Base-by-base conservation (phyloP, 441 rosid genomes). In the Breynia disticha region DNA sequence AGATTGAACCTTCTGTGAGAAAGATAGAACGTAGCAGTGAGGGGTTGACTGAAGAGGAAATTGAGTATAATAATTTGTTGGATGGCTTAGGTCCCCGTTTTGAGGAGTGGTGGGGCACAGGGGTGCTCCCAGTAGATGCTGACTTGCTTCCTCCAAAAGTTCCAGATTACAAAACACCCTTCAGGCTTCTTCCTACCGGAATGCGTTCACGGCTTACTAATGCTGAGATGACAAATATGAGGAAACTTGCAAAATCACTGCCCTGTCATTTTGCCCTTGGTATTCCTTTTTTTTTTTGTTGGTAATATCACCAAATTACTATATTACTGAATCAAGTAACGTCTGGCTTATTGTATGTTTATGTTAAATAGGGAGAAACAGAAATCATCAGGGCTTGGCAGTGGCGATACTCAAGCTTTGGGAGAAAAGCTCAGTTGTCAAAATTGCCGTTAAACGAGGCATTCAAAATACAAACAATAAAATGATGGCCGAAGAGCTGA, bases 211-310 rank as follows among this genome's bases (percentile, higher is more conserved):
- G 81, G 54, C 88, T 94, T 57, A 94, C 97, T 15, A 85, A 85
- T 78, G 96, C 83, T 3, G 99, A 94, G 76, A 87, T 94, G 95
- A 87, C 96, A 41, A 74, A 85, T 79, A 75, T 89, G 63, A 72
- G 97, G 67, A 94, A 83, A 74, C 62, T 79, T 65, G 97, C 97
- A 55, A 87, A 79, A 76, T 76, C 81, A 21, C 89, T 94, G 61
- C 99, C 99, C 16, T 81, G 95, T 57, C 99, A 94, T 76, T 94
- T 94, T 77, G 87, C 97, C 62, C 95, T 94, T 5, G 99, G 99
- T 90, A 82, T 49, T 75, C 32, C 48, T 73, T 54, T 1, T 39
- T 39, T 39, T 46, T 73, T 54, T 1, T 39, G 5, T 39, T 39
- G 14, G 14, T 39, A 39, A 39, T 4, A 39, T 13, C 5, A 39